Evolutionary conservation across 179 eudicot species (phyloP), one percentile per base, ranked within the genome.

Genomic region (Nepenthes alata): DNA sequence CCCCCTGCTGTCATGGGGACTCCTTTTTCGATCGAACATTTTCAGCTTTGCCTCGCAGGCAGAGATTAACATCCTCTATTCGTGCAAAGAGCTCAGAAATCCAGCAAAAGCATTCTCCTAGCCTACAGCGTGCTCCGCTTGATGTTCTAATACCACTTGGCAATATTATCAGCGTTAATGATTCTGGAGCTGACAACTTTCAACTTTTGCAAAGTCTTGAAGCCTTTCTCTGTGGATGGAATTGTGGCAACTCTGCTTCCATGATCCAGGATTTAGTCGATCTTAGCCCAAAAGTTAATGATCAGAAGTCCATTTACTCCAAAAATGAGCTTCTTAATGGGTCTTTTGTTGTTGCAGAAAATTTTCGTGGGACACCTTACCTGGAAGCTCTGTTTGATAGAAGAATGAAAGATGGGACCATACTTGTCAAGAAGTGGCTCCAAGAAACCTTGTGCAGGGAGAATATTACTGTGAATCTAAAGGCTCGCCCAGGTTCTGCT

Each of bases 1-100:
- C 96, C 44, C 98, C 98, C 37, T 81, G 90, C 74, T 83, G 83
- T 67, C 95, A 86, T 72, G 88, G 90, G 15, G 96, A 93, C 76
- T 89, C 98, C 65, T 89, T 93, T 67, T 74, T 80, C 54, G 98
- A 89, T 73, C 80, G 93, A 9, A 77, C 89, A 47, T 83, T 80
- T 76, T 78, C 96, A 58, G 80, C 88, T 65, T 77, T 86, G 66
- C 96, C 91, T 52, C 96, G 75, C 63, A 76, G 78, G 75, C 81
- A 74, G 57, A 78, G 74, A 36, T 71, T 70, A 63, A 25, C 78
- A 51, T 61, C 69, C 35, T 53, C 75, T 62, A 63, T 68, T 11
- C 75, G 47, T 49, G 57, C 72, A 49, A 82, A 65, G 75, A 77
- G 76, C 66, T 80, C 84, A 59, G 83, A 82, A 70, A 73, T 69